Evolutionary conservation across 139 green algal species (phyloP).

Genomic region (Asterochloris sp.): DNA sequence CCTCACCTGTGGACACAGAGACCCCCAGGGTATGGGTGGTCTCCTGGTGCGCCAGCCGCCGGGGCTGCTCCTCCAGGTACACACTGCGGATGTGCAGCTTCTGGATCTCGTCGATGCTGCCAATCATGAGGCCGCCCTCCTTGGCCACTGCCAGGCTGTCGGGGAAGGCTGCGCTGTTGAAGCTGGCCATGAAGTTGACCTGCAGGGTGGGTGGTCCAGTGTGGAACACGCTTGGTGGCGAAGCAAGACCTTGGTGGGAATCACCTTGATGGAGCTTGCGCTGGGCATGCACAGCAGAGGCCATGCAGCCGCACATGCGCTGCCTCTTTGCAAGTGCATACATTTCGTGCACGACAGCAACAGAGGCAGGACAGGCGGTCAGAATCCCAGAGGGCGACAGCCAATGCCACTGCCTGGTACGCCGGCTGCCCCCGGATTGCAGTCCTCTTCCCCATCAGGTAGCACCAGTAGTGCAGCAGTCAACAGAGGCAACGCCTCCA

Average conservation of each 20-base stretch:
- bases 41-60: constrained; percentile 85
- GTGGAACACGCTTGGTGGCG: not conserved
- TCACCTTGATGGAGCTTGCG: not conserved
- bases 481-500: too few relatives aligned
- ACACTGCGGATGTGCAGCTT: constrained; percentile 94
- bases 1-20: not conserved
- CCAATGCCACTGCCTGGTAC: too few relatives aligned
- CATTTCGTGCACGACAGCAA: too few relatives aligned
- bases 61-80: constrained; percentile 85
- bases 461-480: too few relatives aligned
- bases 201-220: constrained; percentile 20
- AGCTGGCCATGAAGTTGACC: constrained; percentile 76
- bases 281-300: not conserved
- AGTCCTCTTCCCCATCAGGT: too few relatives aligned
- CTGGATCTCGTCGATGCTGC: constrained; percentile 79
- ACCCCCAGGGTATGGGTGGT: constrained; percentile 46
- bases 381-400: too few relatives aligned
- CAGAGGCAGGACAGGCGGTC: too few relatives aligned
- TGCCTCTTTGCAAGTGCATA: too few relatives aligned
- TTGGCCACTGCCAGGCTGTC: constrained; percentile 80
- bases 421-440: too few relatives aligned
- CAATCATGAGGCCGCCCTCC: constrained; percentile 41
- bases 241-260: too few relatives aligned
- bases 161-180: constrained; percentile 74
- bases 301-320: too few relatives aligned